Percentiles rank a stretch among this genome's conserved stretches.
Evolutionary conservation across 352 stramenopile genomes (phyloP).

Genomic region (Globisporangium carolinianum): DNA sequence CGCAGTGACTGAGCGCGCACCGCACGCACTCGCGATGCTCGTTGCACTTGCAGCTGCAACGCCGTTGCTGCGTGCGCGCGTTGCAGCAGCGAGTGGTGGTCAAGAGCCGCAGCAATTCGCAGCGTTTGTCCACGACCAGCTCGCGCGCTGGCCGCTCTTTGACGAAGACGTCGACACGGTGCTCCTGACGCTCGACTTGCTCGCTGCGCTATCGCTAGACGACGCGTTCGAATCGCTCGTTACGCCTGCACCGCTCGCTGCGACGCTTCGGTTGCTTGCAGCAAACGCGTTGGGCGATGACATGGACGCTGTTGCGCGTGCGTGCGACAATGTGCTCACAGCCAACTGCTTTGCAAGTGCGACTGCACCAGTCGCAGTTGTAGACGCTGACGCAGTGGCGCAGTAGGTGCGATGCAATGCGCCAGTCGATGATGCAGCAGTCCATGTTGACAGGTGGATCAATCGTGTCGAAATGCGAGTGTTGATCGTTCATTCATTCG

Average conservation of each 20-base stretch:
- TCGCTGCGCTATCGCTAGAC: slow-evolving; percentile 28
- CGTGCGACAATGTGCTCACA: slow-evolving; percentile 28
- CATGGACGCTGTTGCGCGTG: slow-evolving; percentile 30
- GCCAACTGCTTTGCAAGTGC: not conserved
- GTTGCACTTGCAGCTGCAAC: slow-evolving; percentile 23
- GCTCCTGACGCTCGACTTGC: slow-evolving; percentile 38
- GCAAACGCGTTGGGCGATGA: slow-evolving; percentile 37
- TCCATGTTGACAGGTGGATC: no score
- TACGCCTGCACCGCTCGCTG: slow-evolving; percentile 32
- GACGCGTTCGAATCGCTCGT: slow-evolving; percentile 26
- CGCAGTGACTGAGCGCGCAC: slow-evolving; percentile 35
- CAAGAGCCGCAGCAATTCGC: slow-evolving; percentile 26
- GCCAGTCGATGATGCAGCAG: not conserved
- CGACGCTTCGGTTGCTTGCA: slow-evolving; percentile 39
- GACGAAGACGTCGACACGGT: slow-evolving; percentile 61
- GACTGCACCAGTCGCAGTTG: not conserved
- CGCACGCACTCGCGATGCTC: slow-evolving; percentile 41
- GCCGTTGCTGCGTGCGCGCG: slow-evolving; percentile 24
- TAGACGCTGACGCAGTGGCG: not conserved
- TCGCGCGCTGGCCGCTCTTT: slow-evolving; percentile 52
- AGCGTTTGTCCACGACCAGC: slow-evolving; percentile 33
- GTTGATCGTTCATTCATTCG: no score
- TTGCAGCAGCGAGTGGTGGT: slow-evolving; percentile 30
- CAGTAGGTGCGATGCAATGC: not conserved
- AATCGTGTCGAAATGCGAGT: no score